Evolutionary conservation across 352 stramenopile species (phyloP), one percentile per base, ranked within the genome.

Genomic region (Thraustochytrium striatum): DNA sequence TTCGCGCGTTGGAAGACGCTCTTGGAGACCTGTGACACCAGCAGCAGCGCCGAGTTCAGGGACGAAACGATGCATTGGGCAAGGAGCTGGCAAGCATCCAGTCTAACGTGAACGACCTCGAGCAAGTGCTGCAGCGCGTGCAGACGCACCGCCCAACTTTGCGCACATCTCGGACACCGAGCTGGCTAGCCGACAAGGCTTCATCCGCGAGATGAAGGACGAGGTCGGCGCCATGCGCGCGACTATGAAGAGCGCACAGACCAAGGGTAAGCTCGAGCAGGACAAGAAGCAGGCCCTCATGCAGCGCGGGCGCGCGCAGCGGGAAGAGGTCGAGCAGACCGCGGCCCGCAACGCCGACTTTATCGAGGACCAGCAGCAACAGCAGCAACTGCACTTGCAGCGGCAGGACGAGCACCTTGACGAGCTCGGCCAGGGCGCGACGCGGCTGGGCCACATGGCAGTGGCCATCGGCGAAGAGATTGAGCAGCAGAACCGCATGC

Each of bases 321-420:
- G 47, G 47, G 47, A 55, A 25, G 25, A 55, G 16, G 47, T 16
- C 16, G 16, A 16, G 16, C 16, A 75, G 25, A 11, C 5, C 35
- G 59, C 55, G 8, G 55, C 59, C 9, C 53, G 35, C 19, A 82
- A 82, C 59, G 13, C 21, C 13, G 41, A 47, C 3, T 82, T 81
- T 25, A 79, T 82, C 36, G 53, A 79, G 41, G 79, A 79, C 58
- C 79, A 84, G 38, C 57, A 83, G 55, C 52, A 59, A 36, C 41
- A 65, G 25, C 73, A 79, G 39, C 32, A 72, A 13, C 9, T 84
- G 44, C 21, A 59, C n/a, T 57, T 75, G 32, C 25, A 65, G 16
- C 61, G 84, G 43, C 81, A 84, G 43, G 81, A 84, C 47, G 50
- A 82, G 19, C 35, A 61, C 8, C 61, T 84, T 2, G 81, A 81